Evolutionary conservation across 1,284 basidiomycete species (phyloP), one percentile per base, ranked within the genome.

Genomic region (Leccinum pachyderme): DNA sequence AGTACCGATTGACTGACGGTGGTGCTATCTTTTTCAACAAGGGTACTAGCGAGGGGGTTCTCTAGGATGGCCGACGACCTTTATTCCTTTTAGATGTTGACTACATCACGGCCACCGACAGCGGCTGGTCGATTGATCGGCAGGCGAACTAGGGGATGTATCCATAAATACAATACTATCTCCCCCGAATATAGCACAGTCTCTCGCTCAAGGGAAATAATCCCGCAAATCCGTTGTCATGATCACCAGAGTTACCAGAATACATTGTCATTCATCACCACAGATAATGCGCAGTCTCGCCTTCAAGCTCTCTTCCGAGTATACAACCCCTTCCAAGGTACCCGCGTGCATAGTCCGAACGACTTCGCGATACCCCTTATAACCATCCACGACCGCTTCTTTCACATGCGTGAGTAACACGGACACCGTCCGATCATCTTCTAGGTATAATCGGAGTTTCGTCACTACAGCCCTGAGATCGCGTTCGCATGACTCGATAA

Each of bases 381-480:
- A 95, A 37, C 80, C 80, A 54, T 89, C 86, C 55, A 84, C 78
- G 15, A 95, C 81, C n/a, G 83, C 80, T 47, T 87, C 89, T 65
- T 84, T 77, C 22, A 91, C 79, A 60, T 94, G 92, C 27, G 83
- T 82, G 18, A 95, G 71, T 49, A 96, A 73, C 4, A 95, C 86
- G 2, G 75, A 75, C 32, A 89, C 89, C 7, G 92, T 93, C 56
- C 87, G 80, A 60, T 82, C 79, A 60, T 93, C 90, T 60, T 89
- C 86, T 12, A 97, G 78, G 67, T 94, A 96, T 53, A 91, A 64
- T 65, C 80, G 76, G 61, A 94, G 71, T 47, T 82, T 76, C 6
- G 70, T 76, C 13, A 83, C 77, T 59, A 76, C 80, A 2, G 72
- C 71, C 27, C 78, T 78, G n/a, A 92, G 73, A 61, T 87, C 82